Base-by-base conservation (phyloP, 768 basidiomycete genomes). In the Lactarius deliciosus region DNA sequence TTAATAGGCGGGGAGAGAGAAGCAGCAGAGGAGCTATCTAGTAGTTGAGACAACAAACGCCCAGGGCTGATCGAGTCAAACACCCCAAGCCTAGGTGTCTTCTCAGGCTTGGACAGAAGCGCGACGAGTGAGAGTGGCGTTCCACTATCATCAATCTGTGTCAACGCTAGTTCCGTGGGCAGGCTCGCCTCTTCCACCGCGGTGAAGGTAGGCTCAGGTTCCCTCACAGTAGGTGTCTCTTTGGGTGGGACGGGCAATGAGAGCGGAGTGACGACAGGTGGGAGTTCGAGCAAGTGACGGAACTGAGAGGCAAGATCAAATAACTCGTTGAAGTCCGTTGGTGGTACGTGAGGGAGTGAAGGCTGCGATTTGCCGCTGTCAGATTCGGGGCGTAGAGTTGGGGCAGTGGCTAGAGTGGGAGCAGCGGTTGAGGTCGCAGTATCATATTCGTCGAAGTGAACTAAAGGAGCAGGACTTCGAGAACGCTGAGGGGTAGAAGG, bases 291-390 rank as follows among this genome's bases (percentile, higher is more conserved):
- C 18, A 71, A 58, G 54, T 71, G 70, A 36, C 68, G 70, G 57
- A 71, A 71, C 60, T 71, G 68, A 20, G 68, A 59, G 7, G 70
- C 65, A 11, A 71, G 68, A 36, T 71, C 70, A 32, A 71, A 71
- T 18, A 71, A 58, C 38, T 71, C 70, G 32, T 69, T 64, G 57
- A 71, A 69, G 60, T 71, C 70, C 36, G 57, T 59, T 10, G 70
- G 70, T 7, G 61, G 65, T 28, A 71, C 70, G 30, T 58, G 70
- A 43, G 70, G 70, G 25, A 71, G 69, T 5, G 64, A 64, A n/a
- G 55, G n/a, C 3, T 47, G 57, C 20, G 60, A 58, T 8, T 36
- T 43, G 41, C 22, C 57, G 54, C 56, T 32, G 45, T 55, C 65
- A 8, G 60, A 56, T 45, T 67, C 38, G 16, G 60, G 28, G 15